Conservation (phyloP, 2,329 filamentous ascomycete genomes). For the Ascocoryne sarcoides region DNA sequence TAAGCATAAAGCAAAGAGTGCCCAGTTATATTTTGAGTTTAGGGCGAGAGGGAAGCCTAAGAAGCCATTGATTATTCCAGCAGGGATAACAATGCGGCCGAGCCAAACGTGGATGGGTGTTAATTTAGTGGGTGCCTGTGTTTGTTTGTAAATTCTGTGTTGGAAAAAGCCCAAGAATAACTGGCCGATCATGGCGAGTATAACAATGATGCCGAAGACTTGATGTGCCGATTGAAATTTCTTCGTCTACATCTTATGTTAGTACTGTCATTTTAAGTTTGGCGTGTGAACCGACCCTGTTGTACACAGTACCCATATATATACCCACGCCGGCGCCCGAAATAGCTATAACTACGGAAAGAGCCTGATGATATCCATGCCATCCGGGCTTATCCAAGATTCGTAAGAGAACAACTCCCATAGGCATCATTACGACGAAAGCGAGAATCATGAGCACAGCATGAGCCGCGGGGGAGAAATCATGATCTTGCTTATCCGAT, state of each 20-base stretch:
- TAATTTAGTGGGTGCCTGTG: slow-evolving; percentile 39
- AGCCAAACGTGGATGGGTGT: slow-evolving; percentile 48
- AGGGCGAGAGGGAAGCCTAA: slow-evolving; percentile 50
- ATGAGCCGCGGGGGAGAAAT: slow-evolving; percentile 27
- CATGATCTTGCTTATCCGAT: slow-evolving; percentile 24
- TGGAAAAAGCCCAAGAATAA: slow-evolving; percentile 47
- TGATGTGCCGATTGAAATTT: slow-evolving; percentile 47
- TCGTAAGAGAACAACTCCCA: slow-evolving; percentile 45
- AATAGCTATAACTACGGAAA: slow-evolving; percentile 41
- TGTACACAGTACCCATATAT: slow-evolving; percentile 39
- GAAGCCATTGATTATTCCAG: slow-evolving; percentile 49
- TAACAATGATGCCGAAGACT: slow-evolving; percentile 47
- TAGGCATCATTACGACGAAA: slow-evolving; percentile 46
- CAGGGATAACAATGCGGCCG: slow-evolving; percentile 43
- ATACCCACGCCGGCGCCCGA: slow-evolving; percentile 45
- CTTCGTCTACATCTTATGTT: slow-evolving; percentile 35
- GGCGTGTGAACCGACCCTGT: slow-evolving; percentile 37
- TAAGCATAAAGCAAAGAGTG: slow-evolving; percentile 38
- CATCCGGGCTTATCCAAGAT: slow-evolving; percentile 42
- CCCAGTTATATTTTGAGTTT: slow-evolving; percentile 37
- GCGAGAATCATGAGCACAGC: slow-evolving; percentile 44
- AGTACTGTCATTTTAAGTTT: no score
- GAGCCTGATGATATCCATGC: slow-evolving; percentile 45
- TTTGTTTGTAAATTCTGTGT: slow-evolving; percentile 44
- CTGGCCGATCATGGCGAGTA: slow-evolving; percentile 43